These are phyloP conservation scores for Naematelia encephala DNA, from an alignment of 768 basidiomycete species.

Conservation along the genomic window DNA sequence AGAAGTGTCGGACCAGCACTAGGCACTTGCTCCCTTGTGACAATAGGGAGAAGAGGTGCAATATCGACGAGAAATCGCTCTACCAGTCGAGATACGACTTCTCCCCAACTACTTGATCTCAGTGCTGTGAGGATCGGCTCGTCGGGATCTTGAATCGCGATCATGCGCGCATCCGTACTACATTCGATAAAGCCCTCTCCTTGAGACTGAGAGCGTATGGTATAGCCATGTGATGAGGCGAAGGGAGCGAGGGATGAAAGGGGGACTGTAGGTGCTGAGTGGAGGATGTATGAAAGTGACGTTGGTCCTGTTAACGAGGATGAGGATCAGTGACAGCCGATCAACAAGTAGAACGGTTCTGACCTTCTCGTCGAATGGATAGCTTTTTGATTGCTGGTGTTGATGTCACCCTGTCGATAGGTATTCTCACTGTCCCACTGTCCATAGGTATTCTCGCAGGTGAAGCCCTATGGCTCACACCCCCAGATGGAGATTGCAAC, in stretches of 20 bases:
- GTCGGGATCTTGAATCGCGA: constrained; percentile 9
- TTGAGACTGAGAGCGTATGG: constrained; percentile 11
- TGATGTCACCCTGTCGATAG: too few species aligned
- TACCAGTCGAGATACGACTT: constrained; percentile 21
- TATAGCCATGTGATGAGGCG: constrained; percentile 7
- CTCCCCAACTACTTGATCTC: constrained; percentile 18
- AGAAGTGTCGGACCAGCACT: constrained; percentile 11
- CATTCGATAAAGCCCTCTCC: constrained; percentile 16
- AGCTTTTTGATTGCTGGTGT: neutral
- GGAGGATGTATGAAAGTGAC: constrained; percentile 22
- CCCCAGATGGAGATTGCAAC: neutral
- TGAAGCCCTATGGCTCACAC: neutral
- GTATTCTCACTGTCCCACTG: too few species aligned
- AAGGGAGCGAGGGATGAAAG: constrained; percentile 13
- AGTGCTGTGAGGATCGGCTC: constrained; percentile 16
- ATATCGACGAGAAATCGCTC: constrained; percentile 16
- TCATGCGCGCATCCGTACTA: neutral
- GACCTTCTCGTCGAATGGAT: constrained; percentile 1
- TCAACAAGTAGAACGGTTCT: neutral
- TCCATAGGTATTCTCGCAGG: neutral
- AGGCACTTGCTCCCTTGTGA: constrained; percentile 15
- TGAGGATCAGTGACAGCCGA: neutral
- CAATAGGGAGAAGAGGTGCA: constrained; percentile 17
- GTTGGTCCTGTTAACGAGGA: constrained; percentile 15
- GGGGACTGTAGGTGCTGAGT: constrained; percentile 24